Evolutionary conservation across 1,284 basidiomycete genomes (phyloP), one percentile per base, ranked within the genome.

Genomic region (Waitea zeae): DNA sequence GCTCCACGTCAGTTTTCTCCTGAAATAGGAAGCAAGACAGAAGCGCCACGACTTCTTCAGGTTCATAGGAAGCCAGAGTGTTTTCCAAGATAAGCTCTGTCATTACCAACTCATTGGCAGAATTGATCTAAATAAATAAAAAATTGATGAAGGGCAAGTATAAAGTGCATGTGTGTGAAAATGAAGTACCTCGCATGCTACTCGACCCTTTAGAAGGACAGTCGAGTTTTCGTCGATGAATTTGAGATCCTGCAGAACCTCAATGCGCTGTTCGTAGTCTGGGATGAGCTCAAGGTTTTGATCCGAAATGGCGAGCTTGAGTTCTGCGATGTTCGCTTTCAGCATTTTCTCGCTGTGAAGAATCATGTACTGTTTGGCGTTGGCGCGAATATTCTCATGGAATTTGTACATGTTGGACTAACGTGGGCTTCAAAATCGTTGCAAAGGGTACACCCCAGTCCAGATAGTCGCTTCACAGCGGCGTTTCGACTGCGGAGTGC

Each of bases 1-100:
- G 90, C 46, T 92, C 80, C 4, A 74, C 62, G 13, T 92, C 87
- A 9, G 88, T 89, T 61, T 96, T 97, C 49, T 98, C 95, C 51
- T 96, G 90, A 55, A 97, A 97, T 19, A 98, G 77, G 49, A 99
- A 97, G 47, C 84, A 83, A 3, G 92, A 96, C 2, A 99, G 67
- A 20, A 99, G 67, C 1, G 95, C 93, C n/a, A 96, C 93, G 29
- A 92, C 86, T 56, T 98, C 93, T 54, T 90, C 88, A 0, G 95
- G 87, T 34, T 88, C 84, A 53, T 88, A 97, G 13, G 64, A 63
- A 3, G 86, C 84, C 12, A 98, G 66, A 3, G 82, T 81, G 49
- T 98, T 98, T 50, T 98, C 95, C 35, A 98, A 67, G 38, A 99
- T 95, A 22, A 99, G 70, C 49, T 99, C 95, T 1, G 95, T 98